Base-by-base conservation (phyloP, 1,139 yeast species). In the Scheffersomyces quercinus region DNA sequence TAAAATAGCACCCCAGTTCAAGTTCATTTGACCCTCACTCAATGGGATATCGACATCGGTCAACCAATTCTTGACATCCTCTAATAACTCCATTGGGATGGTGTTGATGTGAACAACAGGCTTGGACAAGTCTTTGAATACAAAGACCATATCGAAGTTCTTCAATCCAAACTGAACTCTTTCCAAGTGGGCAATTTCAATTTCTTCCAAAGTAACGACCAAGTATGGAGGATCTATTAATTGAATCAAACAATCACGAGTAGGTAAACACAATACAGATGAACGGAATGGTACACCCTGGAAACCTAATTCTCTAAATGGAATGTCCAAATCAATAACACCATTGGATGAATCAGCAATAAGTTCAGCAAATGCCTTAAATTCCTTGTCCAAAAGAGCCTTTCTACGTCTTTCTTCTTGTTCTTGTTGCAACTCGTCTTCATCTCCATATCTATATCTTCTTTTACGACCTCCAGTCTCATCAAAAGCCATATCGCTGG, bases 221-320 rank as follows among this genome's bases (percentile, higher is more conserved):
- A 91, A 71, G 61, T 91, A 95, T 38, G 99, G 99, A 6, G 97
- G 95, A 62, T 93, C 99, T 48, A 91, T 82, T 53, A 95, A 78
- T 70, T 91, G 98, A 40, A 93, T 87, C 56, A 93, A 78, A 74
- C 98, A 93, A 64, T 93, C 98, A 58, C 98, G 85, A 0, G 99
- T 90, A 30, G 99, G 99, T 82, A 93, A 88, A 78, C 97, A 85
- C 59, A 87, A 83, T 20, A 93, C 97, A 14, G 96, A 88, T 7
- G 97, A 88, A 59, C 99, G 81, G 67, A 86, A 88, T 32, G 99
- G 99, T 15, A 93, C 99, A 78, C 99, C 99, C 54, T 84, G 89
- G 79, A 93, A 93, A 28, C 98, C 99, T 45, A 95, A 78, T 60
- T 95, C 99, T 62, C 97, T 81, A 72, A 93, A 89, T 38, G 99